These are phyloP conservation scores for Iris pallida DNA, from an alignment of 116 monocot genomes.

Conservation along the genomic window DNA sequence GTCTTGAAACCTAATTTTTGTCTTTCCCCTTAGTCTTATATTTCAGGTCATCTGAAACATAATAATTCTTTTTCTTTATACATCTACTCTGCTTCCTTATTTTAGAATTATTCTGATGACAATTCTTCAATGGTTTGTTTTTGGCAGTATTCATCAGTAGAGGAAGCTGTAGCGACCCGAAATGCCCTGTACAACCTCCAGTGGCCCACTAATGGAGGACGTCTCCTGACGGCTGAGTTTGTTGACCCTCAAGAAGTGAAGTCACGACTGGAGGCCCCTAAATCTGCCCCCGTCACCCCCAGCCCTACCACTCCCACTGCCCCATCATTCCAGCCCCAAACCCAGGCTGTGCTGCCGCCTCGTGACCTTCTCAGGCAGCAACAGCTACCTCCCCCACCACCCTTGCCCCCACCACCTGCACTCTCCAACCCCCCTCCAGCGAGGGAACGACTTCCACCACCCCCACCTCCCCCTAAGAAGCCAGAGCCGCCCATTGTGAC, in stretches of 20 bases:
- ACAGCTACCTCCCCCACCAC: conserved; percentile 17
- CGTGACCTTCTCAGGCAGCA: conserved; percentile 32
- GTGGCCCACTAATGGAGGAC: conserved; percentile 83
- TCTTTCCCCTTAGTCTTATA: too few relatives aligned
- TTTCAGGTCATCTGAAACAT: too few relatives aligned
- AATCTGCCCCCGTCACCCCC: conserved; percentile 35
- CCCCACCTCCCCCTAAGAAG: conserved; percentile 29
- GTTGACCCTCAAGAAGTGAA: conserved; percentile 72
- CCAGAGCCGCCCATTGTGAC: conserved; percentile 38
- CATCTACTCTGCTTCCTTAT: too few relatives aligned
- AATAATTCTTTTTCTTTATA: too few relatives aligned
- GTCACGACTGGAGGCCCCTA: conserved; percentile 37
- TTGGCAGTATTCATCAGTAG: conserved; percentile 63
- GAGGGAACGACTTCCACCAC: conserved; percentile 36
- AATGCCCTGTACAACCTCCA: conserved; percentile 76
- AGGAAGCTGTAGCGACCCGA: conserved; percentile 62
- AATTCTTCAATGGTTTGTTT: neutral
- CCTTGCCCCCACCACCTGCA: conserved; percentile 24
- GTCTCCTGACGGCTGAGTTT: conserved; percentile 62
- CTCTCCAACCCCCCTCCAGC: conserved; percentile 12
- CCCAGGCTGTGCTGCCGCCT: conserved; percentile 8
- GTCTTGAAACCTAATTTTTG: too few relatives aligned
- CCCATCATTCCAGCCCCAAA: conserved; percentile 3
- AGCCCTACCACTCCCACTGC: conserved; percentile 18
- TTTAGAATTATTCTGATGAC: too few relatives aligned